phyloP scores from a whole-genome alignment of 805 yeast species.

The Candida easanensis region DNA sequence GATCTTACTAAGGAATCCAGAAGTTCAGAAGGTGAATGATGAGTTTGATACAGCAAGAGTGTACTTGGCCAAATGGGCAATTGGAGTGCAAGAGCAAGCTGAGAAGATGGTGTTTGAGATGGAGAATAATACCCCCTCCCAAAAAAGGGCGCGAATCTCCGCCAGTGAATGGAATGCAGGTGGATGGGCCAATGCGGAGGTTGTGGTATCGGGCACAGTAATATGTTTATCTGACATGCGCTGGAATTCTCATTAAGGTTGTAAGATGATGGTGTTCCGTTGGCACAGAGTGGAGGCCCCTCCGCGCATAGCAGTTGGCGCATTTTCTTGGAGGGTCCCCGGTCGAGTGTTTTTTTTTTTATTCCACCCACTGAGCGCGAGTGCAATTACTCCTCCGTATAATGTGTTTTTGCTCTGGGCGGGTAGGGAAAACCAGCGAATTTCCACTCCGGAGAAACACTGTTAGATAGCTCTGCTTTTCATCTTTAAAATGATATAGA shows the following conservation, averaged over 20 bases:
- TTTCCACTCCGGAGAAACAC: neutral
- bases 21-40: conserved; percentile 74
- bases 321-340: neutral
- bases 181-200: no score
- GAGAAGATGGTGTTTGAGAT: no score
- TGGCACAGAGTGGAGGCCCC: no score
- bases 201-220: no score
- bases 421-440: no score
- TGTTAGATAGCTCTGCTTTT: neutral
- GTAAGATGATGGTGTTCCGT: no score
- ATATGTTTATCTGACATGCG: no score
- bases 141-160: no score
- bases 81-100: conserved; percentile 89
- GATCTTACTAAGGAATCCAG: conserved; percentile 72
- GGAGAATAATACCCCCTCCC: no score
- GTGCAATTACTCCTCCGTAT: neutral
- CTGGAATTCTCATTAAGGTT: no score
- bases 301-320: neutral
- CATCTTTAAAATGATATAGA: neutral
- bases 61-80: conserved; percentile 95
- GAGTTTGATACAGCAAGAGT: conserved; percentile 93
- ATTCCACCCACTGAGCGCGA: neutral
- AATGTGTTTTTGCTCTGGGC: no score
- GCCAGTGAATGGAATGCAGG: no score
- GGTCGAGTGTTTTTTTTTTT: neutral